Base-by-base conservation (phyloP, 352 stramenopile genomes). In the Phytophthora capsici region DNA sequence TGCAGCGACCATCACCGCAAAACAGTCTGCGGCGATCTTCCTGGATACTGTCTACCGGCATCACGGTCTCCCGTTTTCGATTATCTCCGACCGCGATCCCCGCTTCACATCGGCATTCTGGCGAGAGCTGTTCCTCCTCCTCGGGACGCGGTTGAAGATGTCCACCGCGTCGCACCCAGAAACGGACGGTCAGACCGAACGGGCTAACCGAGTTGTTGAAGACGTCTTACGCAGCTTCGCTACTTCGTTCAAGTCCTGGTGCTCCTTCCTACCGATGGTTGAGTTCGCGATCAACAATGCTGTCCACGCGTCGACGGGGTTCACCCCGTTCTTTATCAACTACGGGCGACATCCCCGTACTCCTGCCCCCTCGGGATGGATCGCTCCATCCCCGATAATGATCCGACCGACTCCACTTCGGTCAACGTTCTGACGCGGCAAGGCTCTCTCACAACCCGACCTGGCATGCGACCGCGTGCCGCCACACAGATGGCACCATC, bases 141-240 rank as follows among this genome's bases (percentile, higher is more conserved):
- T 41, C 10, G 47, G 30, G 2, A 28, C 26, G 46, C 25, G 26
- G 26, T 28, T 28, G 46, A 1, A 1, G 26, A 47, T 56, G 30
- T 56, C 20, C 20, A 56, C 32, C 5, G 48, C 48, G 20, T 9
- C 30, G 3, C 32, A 56, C 7, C 51, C 38, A 2, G 25, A 59
- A 48, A 78, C 70, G 0, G 66, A 79, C 14, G 73, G 57, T 1
- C 70, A 79, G 22, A 82, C 66, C 0, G 66, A 82, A 73, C 32
- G 46, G 57, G 10, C 41, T 1, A 59, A 59, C 14, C 23, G 38
- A 0, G 61, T 70, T 0, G 2, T 71, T 0, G 63, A 71, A 43
- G 65, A 73, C 43, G 44, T 81, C 13, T n/a, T 71, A 1, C 28
- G 57, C 2, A 73, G 51, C 20, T 71, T 40, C 46, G 58, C 69